Conservation (phyloP, 73 alveolate genomes). For the Halteria grandinella region DNA sequence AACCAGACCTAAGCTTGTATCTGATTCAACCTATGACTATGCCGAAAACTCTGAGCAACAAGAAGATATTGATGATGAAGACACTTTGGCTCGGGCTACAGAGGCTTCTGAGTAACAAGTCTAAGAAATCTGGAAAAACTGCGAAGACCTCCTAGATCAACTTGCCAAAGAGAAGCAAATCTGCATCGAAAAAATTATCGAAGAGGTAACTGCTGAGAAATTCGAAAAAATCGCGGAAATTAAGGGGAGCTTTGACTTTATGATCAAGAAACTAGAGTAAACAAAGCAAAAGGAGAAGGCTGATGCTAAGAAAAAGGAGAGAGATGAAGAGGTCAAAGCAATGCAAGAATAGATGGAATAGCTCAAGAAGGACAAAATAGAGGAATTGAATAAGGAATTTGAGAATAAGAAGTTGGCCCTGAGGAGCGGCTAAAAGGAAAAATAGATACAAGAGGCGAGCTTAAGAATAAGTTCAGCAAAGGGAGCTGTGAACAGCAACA, state of each 20-base stretch:
- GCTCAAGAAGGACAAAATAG: conserved; percentile 10
- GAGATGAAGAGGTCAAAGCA: conserved; percentile 4
- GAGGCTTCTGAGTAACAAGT: conserved; percentile 23
- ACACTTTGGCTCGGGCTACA: not conserved
- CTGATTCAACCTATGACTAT: conserved; percentile 7
- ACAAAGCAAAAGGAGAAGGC: conserved; percentile 22
- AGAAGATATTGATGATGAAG: conserved; percentile 13
- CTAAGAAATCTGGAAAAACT: conserved; percentile 41
- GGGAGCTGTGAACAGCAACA: no score
- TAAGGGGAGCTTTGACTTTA: conserved; percentile 23
- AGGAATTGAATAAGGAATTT: conserved; percentile 9
- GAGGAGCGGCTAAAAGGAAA: no score
- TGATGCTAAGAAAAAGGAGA: conserved; percentile 29
- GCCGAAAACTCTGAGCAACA: not conserved
- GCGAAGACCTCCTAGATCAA: conserved; percentile 31
- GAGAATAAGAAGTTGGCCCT: conserved; percentile 45
- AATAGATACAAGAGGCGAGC: no score
- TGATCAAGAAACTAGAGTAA: conserved; percentile 30
- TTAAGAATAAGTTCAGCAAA: no score
- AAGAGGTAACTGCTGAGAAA: conserved; percentile 39
- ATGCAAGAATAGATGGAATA: conserved; percentile 23
- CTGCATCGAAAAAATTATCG: conserved; percentile 24
- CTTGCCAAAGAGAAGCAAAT: conserved; percentile 9
- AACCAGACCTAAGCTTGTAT: not conserved
- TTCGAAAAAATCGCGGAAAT: conserved; percentile 42